Base-by-base conservation (phyloP, 2,329 filamentous ascomycete genomes). In the Lachnellula cervina region DNA sequence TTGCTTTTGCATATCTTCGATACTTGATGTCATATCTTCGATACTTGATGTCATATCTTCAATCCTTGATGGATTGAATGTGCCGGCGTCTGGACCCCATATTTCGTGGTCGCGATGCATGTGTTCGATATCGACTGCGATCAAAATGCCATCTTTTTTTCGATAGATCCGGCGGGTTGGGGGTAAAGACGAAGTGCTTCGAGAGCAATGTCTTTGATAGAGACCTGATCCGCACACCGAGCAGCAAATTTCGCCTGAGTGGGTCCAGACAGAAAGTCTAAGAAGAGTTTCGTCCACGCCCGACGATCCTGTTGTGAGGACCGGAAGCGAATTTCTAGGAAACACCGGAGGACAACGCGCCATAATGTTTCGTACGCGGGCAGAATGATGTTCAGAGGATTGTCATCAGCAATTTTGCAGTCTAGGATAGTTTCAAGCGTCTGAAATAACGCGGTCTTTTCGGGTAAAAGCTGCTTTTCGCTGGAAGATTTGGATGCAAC, bases 111-210 rank as follows among this genome's bases (percentile, higher is more conserved):
- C 51, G 5, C 58, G 57, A 32, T 64, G 63, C 8, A 63, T 19
- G n/a, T 28, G 28, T 43, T 64, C 57, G 16, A 62, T 42, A 42
- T 64, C 60, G 17, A 61, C 46, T 21, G 49, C 50, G 13, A 49
- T n/a, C 11, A 25, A 28, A 1, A 37, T 38, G 13, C 35, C n/a
- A 2, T 51, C 13, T 1, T 38, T 21, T 14, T 51, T 34, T 4
- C 55, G 40, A 43, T 62, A 55, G n/a, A 64, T 59, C 6, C 58
- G 42, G 19, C 52, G 49, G 2, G 54, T 61, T 7, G 58, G 60
- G 62, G 62, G 44, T 62, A 62, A 4, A 64, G 49, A 6, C 59
- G 51, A 1, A 64, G 54, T 11, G 52, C 45, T 52, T 64, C 62
- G 7, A 35, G 28, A n/a, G 60, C 35, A 9, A 60, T 56, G 17